A percentile compares a stretch with the other conserved stretches of the same genome.
Conservation (phyloP, 1,284 basidiomycete genomes). For the Apiotrichum mycotoxinovorans region DNA sequence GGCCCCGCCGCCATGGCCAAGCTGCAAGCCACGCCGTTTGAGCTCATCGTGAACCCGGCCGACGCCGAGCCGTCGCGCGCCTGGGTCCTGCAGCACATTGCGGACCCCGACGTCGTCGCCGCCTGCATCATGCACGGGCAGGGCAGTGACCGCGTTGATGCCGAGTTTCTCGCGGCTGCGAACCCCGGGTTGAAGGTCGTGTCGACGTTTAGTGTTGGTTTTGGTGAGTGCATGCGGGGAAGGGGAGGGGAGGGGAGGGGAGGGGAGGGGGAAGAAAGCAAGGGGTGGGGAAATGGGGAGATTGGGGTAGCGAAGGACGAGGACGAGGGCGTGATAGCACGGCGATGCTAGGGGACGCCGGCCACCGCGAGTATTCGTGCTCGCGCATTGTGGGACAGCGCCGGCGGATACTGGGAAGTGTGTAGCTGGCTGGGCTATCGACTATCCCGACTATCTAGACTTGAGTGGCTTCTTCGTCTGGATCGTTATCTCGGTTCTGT, state of each 20-base stretch:
- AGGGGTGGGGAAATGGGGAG: neutral
- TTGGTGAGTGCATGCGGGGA: constrained; percentile 57
- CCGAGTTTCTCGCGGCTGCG: constrained; percentile 69
- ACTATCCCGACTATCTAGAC: too few relatives aligned
- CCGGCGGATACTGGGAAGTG: too few relatives aligned
- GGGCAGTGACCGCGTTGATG: constrained; percentile 57
- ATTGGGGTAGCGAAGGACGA: neutral
- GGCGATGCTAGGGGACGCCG: too few relatives aligned
- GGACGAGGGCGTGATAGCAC: neutral
- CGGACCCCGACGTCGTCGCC: constrained; percentile 60
- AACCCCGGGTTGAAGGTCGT: constrained; percentile 60
- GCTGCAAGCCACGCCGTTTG: constrained; percentile 49
- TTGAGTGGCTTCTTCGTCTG: too few relatives aligned
- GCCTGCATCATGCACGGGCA: constrained; percentile 42
- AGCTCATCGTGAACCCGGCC: constrained; percentile 64
- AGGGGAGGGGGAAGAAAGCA: neutral
- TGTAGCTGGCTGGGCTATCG: too few relatives aligned
- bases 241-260: neutral
- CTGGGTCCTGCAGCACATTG: constrained; percentile 76
- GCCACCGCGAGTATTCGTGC: too few relatives aligned
- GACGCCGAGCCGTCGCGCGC: constrained; percentile 61
- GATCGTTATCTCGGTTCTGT: too few relatives aligned
- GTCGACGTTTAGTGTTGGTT: constrained; percentile 82
- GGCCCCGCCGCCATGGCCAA: constrained; percentile 68
- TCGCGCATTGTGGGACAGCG: too few relatives aligned